Evolutionary conservation across 805 yeast species (phyloP), one percentile per base, ranked within the genome.

Genomic region (Cyberlindnera subsufficiens): DNA sequence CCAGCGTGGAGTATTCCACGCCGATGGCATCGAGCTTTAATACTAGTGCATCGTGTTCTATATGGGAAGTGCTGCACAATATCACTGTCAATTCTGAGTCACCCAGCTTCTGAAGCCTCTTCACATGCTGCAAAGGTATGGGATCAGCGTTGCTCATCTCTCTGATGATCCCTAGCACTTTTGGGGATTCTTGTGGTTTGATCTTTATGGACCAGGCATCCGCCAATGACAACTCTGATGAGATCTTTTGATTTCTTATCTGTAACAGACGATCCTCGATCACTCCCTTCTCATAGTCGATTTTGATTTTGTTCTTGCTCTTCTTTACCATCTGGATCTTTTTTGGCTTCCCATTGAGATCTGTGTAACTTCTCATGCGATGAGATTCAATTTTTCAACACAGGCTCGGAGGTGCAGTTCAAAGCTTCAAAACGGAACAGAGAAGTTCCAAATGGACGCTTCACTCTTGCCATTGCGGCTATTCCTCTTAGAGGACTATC

Each of bases 181-280:
- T 39, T 7, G 51, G 45, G 1, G 72, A 67, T 17, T 56, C 51
- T 36, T 39, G 51, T 2, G 81, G 73, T 2, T 52, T 43, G 15
- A 78, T 68, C 19, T 63, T 66, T 39, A 78, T 69, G 29, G 69
- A 59, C 83, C 83, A 78, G 2, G 69, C 77, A 1, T 55, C 43
- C 1, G 64, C 55, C n/a, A 63, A 49, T 3, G 52, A 45, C 14
- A 68, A 59, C 6, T 44, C 52, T 37, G 59, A 52, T 1, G 49
- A 39, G 11, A 43, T 39, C 5, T 40, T 43, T 5, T 38, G 44
- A 37, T 59, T 55, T 42, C 68, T 59, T 5, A 78, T 56, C 51
- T 78, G 83, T 40, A 69, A 61, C 11, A 78, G 59, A n/a, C 56
- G 51, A 3, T 64, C 69, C 42, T 72, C 71, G 1, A 78, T 52